Base-by-base conservation (phyloP, 805 yeast species). In the Metschnikowia noctiluminum region DNA sequence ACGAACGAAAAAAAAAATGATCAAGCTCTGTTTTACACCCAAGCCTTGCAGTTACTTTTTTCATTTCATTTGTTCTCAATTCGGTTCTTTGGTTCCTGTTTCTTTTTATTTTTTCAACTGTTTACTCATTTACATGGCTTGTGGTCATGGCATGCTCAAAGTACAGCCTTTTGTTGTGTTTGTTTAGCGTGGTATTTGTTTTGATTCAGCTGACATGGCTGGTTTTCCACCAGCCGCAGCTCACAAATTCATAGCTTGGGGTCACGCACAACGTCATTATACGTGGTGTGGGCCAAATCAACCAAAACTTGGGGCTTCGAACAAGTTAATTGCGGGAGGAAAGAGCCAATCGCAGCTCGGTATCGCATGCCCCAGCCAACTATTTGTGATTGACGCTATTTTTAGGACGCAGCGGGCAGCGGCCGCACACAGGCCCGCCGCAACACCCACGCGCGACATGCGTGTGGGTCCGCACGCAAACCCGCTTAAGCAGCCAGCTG, bases 391-490 rank as follows among this genome's bases (percentile, higher is more conserved):
- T 39, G 34, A 28, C 6, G 16, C 21, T 40, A 45, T 30, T 13
- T 21, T 14, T 45, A 45, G 49, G 28, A 40, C 32, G 14, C 28
- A 2, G 31, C 9, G 32, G 26, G 31, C 38, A n/a, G n/a, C 14
- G 36, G 16, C 28, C 31, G 27, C 21, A 7, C 8, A 27, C 35
- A 7, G 44, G 28, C 38, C 27, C 30, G 14, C 15, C 37, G 27
- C 44, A 41, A 28, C 11, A 10, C 16, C 8, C 31, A n/a, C 30
- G 49, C 45, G 40, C 40, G 49, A 40, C 49, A 21, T 21, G 49
- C 45, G 41, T 44, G 26, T 26, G 15, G 28, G 21, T 14, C 14
- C 8, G 32, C 14, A 21, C 34, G 26, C 13, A 30, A 26, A 12
- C 36, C 26, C 36, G 35, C 48, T 12, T 28, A 35, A 27, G 14